phyloP scores from a whole-genome alignment of 441 rosid genomes.

The Adansonia rubrostipa region DNA sequence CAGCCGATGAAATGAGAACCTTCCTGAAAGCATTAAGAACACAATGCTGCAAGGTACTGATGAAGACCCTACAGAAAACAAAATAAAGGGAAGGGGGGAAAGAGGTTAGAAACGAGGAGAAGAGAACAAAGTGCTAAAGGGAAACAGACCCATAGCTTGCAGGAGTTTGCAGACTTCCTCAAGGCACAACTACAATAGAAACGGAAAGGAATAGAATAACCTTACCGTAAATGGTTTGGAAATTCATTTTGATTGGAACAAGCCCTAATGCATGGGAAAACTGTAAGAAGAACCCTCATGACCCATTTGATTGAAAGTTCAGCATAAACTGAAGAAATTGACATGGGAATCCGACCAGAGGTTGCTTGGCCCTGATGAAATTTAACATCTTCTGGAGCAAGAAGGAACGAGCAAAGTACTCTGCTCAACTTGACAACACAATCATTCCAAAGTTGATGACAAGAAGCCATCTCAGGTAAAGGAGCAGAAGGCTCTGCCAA shows the following conservation, averaged over 20 bases:
- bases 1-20: slow-evolving; percentile 62
- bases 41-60: slow-evolving; percentile 58
- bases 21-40: slow-evolving; percentile 60
- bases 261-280: slow-evolving; percentile 77
- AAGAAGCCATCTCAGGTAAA: slow-evolving; percentile 41
- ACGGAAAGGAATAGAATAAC: neutral
- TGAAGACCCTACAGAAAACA: slow-evolving; percentile 49
- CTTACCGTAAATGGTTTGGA: slow-evolving; percentile 65
- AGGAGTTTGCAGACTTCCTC: slow-evolving; percentile 15
- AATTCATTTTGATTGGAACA: slow-evolving; percentile 65
- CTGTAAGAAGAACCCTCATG: slow-evolving; percentile 62
- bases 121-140: slow-evolving; percentile 12
- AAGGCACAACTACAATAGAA: slow-evolving; percentile 6
- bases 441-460: slow-evolving; percentile 57
- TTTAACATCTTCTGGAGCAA: slow-evolving; percentile 51
- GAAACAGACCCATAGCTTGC: slow-evolving; percentile 19
- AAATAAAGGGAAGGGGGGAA: slow-evolving; percentile 8
- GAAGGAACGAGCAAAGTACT: slow-evolving; percentile 67
- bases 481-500: slow-evolving; percentile 37
- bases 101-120: slow-evolving; percentile 1
- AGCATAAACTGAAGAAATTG: slow-evolving; percentile 56
- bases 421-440: slow-evolving; percentile 59
- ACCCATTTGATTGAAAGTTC: slow-evolving; percentile 83
- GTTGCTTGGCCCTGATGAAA: slow-evolving; percentile 43
- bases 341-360: slow-evolving; percentile 40